Conservation (phyloP, 352 stramenopile genomes). For the Bremia lactucae region DNA sequence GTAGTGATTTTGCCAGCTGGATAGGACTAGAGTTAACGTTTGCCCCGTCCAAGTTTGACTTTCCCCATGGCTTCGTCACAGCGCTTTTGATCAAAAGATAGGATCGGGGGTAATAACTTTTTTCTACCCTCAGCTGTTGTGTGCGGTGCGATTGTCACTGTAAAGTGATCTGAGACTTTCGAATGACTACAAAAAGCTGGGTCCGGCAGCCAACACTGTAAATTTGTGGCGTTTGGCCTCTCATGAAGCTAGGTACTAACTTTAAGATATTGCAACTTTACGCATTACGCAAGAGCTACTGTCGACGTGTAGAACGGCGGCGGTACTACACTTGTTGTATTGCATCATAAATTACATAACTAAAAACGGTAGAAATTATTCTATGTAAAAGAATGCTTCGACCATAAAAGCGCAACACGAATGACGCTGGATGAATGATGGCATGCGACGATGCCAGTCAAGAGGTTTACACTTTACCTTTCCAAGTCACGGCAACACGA, state of each 20-base stretch:
- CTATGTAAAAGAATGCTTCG: conserved; percentile 7
- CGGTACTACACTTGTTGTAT: too few species aligned
- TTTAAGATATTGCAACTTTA: too few species aligned
- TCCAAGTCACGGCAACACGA: background rate
- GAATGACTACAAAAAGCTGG: background rate
- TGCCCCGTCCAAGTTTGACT: conserved; percentile 17
- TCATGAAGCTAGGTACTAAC: too few species aligned
- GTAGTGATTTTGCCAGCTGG: conserved; percentile 5
- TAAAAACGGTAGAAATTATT: too few species aligned
- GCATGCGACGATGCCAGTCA: conserved; percentile 8
- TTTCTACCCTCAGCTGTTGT: conserved; percentile 25
- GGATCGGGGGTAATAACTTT: conserved; percentile 19
- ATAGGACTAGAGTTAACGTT: conserved; percentile 16
- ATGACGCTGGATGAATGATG: too few species aligned
- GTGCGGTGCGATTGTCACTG: conserved; percentile 14
- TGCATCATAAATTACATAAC: too few species aligned
- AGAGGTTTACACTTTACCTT: conserved; percentile 15
- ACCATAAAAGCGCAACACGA: too few species aligned
- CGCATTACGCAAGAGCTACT: too few species aligned
- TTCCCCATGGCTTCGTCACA: conserved; percentile 28
- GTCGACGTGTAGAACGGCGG: too few species aligned
- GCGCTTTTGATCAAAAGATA: conserved; percentile 22
- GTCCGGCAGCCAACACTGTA: background rate
- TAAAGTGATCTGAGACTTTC: conserved; percentile 1
- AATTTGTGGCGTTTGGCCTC: too few species aligned